Percentiles rank a stretch among this genome's conserved stretches.
Conservation (phyloP, 164 flowering plant species). For the Cinnamomum chago region DNA sequence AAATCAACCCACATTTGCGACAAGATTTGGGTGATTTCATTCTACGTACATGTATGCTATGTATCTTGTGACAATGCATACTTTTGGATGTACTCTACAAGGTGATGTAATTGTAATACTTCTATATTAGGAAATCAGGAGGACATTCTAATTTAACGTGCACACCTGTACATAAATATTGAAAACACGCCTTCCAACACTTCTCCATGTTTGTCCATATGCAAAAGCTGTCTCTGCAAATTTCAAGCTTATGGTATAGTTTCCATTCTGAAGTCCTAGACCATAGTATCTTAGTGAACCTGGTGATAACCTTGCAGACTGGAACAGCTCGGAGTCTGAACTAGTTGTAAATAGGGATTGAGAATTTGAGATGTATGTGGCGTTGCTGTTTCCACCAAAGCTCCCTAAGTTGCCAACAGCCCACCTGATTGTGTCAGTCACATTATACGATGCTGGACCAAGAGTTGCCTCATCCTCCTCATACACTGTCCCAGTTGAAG, state of each 20-base stretch:
- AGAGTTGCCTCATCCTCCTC: conserved; percentile 56
- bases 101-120: background rate
- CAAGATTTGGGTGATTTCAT: background rate
- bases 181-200: conserved; percentile 74
- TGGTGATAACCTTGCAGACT: conserved; percentile 65
- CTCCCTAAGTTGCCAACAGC: conserved; percentile 75
- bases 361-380: conserved; percentile 24
- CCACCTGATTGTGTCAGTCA: conserved; percentile 51
- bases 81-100: background rate
- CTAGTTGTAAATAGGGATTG: conserved; percentile 43
- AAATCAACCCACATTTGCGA: background rate
- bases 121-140: background rate
- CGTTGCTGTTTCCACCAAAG: conserved; percentile 30
- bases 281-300: conserved; percentile 84
- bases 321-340: conserved; percentile 59
- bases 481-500: conserved; percentile 22
- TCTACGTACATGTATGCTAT: background rate
- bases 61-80: background rate
- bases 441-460: conserved; percentile 65
- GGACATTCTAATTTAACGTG: background rate
- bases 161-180: conserved; percentile 80
- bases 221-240: conserved; percentile 54
- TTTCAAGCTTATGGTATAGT: conserved; percentile 58
- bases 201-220: conserved; percentile 41
- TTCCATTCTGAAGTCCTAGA: conserved; percentile 82